A percentile compares a stretch with the other conserved stretches of the same genome.
Evolutionary conservation across 2,329 filamentous ascomycete genomes (phyloP).

Genomic region (Cordyceps sp.): DNA sequence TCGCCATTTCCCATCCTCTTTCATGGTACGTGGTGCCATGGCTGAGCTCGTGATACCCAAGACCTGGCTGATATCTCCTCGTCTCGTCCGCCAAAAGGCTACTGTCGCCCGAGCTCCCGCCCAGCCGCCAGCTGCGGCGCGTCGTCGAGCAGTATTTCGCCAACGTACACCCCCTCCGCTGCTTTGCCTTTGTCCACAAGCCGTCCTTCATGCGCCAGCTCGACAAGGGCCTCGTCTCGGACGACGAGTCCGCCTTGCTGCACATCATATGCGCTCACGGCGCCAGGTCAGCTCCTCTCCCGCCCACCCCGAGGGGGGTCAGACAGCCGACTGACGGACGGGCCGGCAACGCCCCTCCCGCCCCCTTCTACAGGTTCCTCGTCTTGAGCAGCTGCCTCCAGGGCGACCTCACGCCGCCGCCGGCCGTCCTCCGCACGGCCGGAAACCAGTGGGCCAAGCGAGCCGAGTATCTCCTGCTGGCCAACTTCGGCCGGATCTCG

Average conservation of each 20-base stretch:
- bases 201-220: constrained; percentile 21
- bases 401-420: constrained; percentile 13
- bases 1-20: too few relatives aligned
- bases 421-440: constrained; percentile 14
- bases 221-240: constrained; percentile 17
- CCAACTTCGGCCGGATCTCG: constrained; percentile 21
- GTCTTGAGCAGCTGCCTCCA: constrained; percentile 11
- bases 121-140: constrained; percentile 15
- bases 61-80: too few relatives aligned
- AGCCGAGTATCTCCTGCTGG: constrained; percentile 17
- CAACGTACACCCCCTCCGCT: constrained; percentile 22
- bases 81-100: constrained; percentile 10
- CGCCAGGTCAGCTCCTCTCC: constrained; percentile 21
- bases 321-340: too few relatives aligned
- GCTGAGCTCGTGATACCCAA: too few relatives aligned
- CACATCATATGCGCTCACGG: constrained; percentile 21
- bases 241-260: constrained; percentile 19
- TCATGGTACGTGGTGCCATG: too few relatives aligned
- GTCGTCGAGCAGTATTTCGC: constrained; percentile 21
- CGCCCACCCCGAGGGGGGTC: too few relatives aligned
- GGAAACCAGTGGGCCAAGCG: constrained; percentile 21
- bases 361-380: constrained; percentile 18
- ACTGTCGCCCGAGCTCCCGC: constrained; percentile 15
- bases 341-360: too few relatives aligned
- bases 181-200: constrained; percentile 23